Base-by-base conservation (phyloP, 1,139 yeast genomes). In the Scheffersomyces insectosa region DNA sequence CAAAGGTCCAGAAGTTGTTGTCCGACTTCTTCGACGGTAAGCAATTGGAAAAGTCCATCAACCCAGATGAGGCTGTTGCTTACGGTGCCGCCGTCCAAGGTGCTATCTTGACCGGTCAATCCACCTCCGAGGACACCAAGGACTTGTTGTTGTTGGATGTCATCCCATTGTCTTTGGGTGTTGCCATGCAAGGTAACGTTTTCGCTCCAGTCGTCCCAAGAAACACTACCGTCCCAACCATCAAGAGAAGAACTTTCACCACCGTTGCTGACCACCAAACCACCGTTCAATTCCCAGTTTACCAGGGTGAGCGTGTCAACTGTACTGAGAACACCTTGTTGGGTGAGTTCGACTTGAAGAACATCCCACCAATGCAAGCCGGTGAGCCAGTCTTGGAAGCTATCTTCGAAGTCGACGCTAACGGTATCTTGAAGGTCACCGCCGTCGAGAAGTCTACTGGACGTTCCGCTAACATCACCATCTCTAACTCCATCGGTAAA, bases 221-320 rank as follows among this genome's bases (percentile, higher is more conserved):
- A 84, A 93, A 93, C 93, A 88, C 98, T 72, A 91, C 99, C 68
- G 97, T 93, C 61, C 99, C 99, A 77, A 93, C 98, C 75, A 88
- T 91, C 79, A 93, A 93, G 90, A 88, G 97, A 82, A 88, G 97
- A 84, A 93, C 98, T 66, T 93, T 93, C 95, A 91, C 99, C 78
- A 93, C 99, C 67, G 97, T 88, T 70, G 97, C 88, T 70, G 99
- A 93, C 85, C 93, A 89, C 85, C 99, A 93, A 82, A 91, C 98
- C 73, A 89, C 97, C 63, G 99, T 93, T 63, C 96, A 89, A 76
- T 91, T 93, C 97, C 99, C 97, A 77, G 98, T 93, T 56, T 93
- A 91, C 91, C 98, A 93, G 80, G 99, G 99, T 86, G 99, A 93
- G 82, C 96, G 99, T 84, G 97, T 90, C 70, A 93, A 91, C 96